A percentile compares a stretch with the other conserved stretches of the same genome.
These are phyloP conservation scores for Saturnispora zaruensis DNA, from an alignment of 805 yeast genomes.

Conservation along the genomic window DNA sequence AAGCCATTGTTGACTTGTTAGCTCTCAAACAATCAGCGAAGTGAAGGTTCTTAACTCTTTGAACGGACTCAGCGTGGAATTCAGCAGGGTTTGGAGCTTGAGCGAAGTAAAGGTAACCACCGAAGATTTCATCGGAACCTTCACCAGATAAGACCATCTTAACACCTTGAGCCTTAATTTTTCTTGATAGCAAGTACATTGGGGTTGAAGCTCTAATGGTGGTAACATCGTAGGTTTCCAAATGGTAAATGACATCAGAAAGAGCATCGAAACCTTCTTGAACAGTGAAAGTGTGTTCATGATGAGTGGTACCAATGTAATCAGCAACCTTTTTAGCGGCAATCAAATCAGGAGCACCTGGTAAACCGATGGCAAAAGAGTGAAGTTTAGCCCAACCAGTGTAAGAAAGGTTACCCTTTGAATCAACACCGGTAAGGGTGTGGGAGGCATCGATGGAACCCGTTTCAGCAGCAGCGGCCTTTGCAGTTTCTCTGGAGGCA, in stretches of 20 bases:
- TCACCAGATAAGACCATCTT: constrained; percentile 99
- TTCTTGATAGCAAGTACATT: constrained; percentile 91
- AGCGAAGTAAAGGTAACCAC: constrained; percentile 96
- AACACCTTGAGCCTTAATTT: constrained; percentile 98
- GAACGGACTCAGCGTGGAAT: constrained; percentile 92
- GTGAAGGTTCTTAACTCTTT: constrained; percentile 95
- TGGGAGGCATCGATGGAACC: constrained; percentile 44
- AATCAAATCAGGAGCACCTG: constrained; percentile 93
- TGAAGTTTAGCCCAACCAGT: constrained; percentile 76
- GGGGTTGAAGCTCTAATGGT: constrained; percentile 99
- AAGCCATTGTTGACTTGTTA: constrained; percentile 98
- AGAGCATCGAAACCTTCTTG: constrained; percentile 96
- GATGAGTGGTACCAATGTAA: constrained; percentile 92
- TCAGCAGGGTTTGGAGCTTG: constrained; percentile 89
- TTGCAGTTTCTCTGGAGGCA: constrained; percentile 91
- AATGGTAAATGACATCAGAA: constrained; percentile 86
- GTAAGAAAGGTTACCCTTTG: constrained; percentile 69
- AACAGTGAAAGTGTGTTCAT: constrained; percentile 94
- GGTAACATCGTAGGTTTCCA: constrained; percentile 97
- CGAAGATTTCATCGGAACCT: constrained; percentile 98
- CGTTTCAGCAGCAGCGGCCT: constrained; percentile 48
- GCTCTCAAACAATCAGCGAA: constrained; percentile 97
- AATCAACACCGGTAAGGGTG: constrained; percentile 88
- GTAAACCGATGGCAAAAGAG: constrained; percentile 94
- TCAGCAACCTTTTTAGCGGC: constrained; percentile 97